Evolutionary conservation across 169 alveolate genomes (phyloP), one percentile per base, ranked within the genome.

Genomic region (Blepharisma undulans): DNA sequence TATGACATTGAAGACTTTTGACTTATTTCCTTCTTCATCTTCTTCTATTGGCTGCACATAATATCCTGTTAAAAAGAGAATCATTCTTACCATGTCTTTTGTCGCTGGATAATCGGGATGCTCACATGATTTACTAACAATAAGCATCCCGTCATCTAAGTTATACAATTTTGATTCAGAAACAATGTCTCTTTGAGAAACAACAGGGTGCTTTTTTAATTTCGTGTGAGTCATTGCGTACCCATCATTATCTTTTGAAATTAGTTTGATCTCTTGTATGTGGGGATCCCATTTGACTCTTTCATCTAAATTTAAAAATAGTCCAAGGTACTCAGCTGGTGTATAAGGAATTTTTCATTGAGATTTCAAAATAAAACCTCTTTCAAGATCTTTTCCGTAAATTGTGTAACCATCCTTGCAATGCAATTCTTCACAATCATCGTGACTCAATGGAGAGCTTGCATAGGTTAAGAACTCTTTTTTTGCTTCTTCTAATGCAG

Each of bases 101-200:
- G n/a, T 34, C 21, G 33, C 74, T 5, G 84, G 74, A 60, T n/a
- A n/a, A 4, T 33, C 30, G 10, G 29, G 32, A 60, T 36, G 89
- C 1, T 82, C 76, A 12, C 74, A 48, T 10, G 89, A 82, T 0
- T 22, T 82, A 60, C 25, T 48, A 25, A 82, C n/a, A 12, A 22
- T 34, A 6, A 59, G 8, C 1, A 30, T 21, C 10, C 89, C 89
- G 8, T 82, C 36, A 21, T 82, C 48, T 6, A 33, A 33, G 32
- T 48, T 34, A 8, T n/a, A 18, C 12, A 82, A 8, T 4, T 33
- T 33, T 4, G 33, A 32, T n/a, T 21, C 89, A 10, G 36, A 32
- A 0, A 82, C 7, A 22, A 30, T 78, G 21, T 82, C 89, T 82
- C 89, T 32, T 21, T 77, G n/a, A 21, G 89, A 82, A 30, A 82